Evolutionary conservation across 2,329 filamentous ascomycete genomes (phyloP).

Genomic region (Colletotrichum tropicicola): DNA sequence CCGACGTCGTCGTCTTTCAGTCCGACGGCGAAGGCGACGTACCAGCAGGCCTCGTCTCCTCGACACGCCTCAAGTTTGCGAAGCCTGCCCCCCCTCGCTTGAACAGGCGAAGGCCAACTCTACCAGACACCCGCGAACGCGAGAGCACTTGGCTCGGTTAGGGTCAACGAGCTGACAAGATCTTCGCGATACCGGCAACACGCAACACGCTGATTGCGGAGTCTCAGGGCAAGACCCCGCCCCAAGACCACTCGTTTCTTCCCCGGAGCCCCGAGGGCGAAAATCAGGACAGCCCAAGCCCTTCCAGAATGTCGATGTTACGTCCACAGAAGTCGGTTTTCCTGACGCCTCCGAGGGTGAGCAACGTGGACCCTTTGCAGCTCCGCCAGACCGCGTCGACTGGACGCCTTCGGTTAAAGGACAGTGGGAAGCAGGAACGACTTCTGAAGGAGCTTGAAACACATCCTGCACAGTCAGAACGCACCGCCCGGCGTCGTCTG

Average conservation of each 20-base stretch:
- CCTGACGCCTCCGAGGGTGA: neutral
- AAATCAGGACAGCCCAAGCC: neutral
- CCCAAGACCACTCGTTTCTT: slow-evolving; percentile 26
- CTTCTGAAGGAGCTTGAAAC: neutral
- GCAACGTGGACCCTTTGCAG: neutral
- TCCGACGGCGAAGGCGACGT: slow-evolving; percentile 33
- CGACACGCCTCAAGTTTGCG: slow-evolving; percentile 41
- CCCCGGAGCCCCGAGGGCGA: neutral
- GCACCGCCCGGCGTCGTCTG: neutral
- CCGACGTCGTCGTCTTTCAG: slow-evolving; percentile 5
- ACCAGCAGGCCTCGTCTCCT: slow-evolving; percentile 43
- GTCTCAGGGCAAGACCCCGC: neutral
- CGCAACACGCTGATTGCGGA: slow-evolving; percentile 25
- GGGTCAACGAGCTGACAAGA: slow-evolving; percentile 21
- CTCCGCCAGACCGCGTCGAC: slow-evolving; percentile 22
- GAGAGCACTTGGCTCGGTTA: slow-evolving; percentile 34
- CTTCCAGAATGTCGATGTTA: neutral
- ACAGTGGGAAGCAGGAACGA: neutral
- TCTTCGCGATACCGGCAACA: slow-evolving; percentile 32
- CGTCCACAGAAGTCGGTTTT: neutral
- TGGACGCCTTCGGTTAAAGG: slow-evolving; percentile 2
- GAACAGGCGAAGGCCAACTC: neutral
- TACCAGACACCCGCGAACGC: slow-evolving; percentile 33
- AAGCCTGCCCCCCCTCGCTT: neutral
- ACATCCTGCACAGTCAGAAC: neutral